Conservation (phyloP, 306 rosid species). For the Argentina anserina region DNA sequence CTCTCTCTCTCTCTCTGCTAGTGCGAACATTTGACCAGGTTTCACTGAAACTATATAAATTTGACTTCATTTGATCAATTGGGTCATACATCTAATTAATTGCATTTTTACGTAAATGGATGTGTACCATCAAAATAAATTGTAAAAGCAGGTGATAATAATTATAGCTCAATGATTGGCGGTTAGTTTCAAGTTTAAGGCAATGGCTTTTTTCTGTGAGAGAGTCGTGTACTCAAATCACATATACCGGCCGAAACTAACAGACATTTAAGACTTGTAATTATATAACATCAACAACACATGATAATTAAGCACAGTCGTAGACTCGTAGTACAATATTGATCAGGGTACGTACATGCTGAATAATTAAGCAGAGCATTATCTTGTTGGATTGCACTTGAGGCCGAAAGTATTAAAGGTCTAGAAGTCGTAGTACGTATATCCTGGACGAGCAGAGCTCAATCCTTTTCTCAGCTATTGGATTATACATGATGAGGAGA, state of each 20-base stretch:
- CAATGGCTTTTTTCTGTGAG: background rate
- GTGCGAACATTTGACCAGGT: background rate
- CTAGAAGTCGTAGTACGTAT: background rate
- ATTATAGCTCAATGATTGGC: background rate
- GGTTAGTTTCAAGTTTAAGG: background rate
- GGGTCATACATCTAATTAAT: background rate
- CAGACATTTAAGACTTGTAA: background rate
- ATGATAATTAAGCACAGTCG: too few relatives aligned
- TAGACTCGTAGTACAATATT: too few relatives aligned
- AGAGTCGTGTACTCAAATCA: background rate
- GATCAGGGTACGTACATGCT: too few relatives aligned
- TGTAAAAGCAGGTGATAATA: background rate
- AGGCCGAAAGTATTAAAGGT: background rate
- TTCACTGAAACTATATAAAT: background rate
- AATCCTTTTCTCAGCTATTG: background rate
- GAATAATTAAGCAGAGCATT: background rate
- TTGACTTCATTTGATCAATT: background rate
- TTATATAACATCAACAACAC: background rate
- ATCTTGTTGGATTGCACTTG: background rate
- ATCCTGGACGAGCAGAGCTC: background rate
- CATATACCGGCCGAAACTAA: background rate
- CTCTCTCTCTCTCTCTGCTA: background rate
- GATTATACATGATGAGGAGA: background rate
- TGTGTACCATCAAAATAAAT: background rate
- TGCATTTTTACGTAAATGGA: background rate